Evolutionary conservation across 495 filamentous ascomycete genomes (phyloP), one percentile per base, ranked within the genome.

Genomic region (Neurospora terricola): DNA sequence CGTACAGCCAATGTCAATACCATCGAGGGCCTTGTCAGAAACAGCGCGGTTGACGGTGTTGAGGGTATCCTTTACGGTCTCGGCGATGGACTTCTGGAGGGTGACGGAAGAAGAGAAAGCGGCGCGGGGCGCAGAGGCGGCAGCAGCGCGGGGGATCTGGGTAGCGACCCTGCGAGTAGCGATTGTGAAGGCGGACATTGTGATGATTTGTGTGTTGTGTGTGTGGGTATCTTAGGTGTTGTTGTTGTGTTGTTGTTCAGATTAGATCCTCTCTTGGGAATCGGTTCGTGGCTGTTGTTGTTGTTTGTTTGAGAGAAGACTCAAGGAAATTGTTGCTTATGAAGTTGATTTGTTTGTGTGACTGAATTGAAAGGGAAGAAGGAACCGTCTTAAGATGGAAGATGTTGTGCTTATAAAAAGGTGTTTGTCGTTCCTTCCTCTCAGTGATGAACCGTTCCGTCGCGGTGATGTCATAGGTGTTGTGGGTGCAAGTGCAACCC

Each of bases 11-110:
- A 81, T 79, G 73, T 88, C 82, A 77, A 88, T 88, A 16, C 86
- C 86, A 70, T 87, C 86, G 39, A 88, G 86, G 2, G 88, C 70
- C 82, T 88, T 88, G 74, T 88, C 84, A 21, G 81, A 81, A 27
- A 88, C 84, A 72, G 82, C 82, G 59, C 85, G 81, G 77, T 88
- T 85, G 21, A 86, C 85, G 0, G 71, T 73, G 82, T 88, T 86
- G 75, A 86, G 77, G 14, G 81, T 81, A 71, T 88, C 86, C 78
- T 86, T 88, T 70, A 84, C 84, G 8, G 81, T 43, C 45, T 88
- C 85, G 70, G 82, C 77, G 8, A 82, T 80, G 4, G 81, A 76
- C 78, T 87, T 88, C 54, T 78, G 83, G 23, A 78, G 73, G 4
- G 76, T 77, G 30, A 81, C 75, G 72, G 76, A 80, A 38, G 82